Base-by-base conservation (phyloP, 805 yeast species). In the Ogataea pini region DNA sequence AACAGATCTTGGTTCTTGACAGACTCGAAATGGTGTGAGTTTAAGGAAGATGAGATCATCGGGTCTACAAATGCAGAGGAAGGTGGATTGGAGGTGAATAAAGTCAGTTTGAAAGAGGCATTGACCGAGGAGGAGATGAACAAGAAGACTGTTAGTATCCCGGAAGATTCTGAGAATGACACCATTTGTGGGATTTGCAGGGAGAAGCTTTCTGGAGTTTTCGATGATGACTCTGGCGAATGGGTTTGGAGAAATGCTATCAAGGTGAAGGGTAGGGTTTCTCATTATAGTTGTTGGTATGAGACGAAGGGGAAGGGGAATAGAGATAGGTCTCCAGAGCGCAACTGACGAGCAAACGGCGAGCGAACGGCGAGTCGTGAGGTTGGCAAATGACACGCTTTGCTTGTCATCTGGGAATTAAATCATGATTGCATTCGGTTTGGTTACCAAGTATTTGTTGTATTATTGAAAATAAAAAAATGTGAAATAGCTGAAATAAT, bases 1-100 rank as follows among this genome's bases (percentile, higher is more conserved):
- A 83, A 88, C 36, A 72, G 97, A 58, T 78, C 83, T 57, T 91
- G 96, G 96, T 91, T 83, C 64, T 68, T 90, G 50, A 82, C 81
- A 52, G 86, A 80, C 52, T 72, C 75, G 19, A 82, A 82, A 37
- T 90, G 96, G 92, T 76, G 79, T 22, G 74, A 76, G 19, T 89
- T 86, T 70, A 81, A 79, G 50, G 96, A 89, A 61, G 79, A 72
- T 49, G 90, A 82, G 48, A 71, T 78, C 22, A 65, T 71, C n/a
- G 80, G 81, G 3, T 65, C 63, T 38, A 56, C 54, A 16, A 57
- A 47, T 38, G 44, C 46, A 19, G 60, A 60, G 2, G 56, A 56
- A 8, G 52, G 52, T n/a, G 57, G 59, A 3, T 34, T 54, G n/a
- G 57, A 52, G 36, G 37, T 48, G 34, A 56, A 56, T 46, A 52